phyloP scores from a whole-genome alignment of 2,329 filamentous ascomycete genomes.

The Mollisiaceae sp. region DNA sequence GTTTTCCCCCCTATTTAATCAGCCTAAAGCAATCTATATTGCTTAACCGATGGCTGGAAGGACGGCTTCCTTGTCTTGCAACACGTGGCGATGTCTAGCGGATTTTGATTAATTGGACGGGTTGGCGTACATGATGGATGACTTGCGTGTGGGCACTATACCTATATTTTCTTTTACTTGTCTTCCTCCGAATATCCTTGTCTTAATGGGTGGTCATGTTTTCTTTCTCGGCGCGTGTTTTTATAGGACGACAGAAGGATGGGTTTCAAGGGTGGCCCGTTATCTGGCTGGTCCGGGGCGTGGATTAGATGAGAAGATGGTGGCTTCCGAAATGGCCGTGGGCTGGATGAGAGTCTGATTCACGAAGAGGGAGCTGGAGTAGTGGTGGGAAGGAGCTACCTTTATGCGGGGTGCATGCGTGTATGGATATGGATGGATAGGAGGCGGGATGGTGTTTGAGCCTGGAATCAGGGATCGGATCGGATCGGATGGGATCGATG shows the following conservation, averaged over 20 bases:
- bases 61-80: conserved; percentile 2
- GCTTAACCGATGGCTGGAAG: neutral
- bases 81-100: conserved; percentile 7
- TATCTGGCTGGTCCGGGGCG: conserved; percentile 28
- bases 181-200: conserved; percentile 17
- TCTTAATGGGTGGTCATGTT: conserved; percentile 23
- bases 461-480: neutral
- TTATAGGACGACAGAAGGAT: neutral
- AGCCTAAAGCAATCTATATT: neutral
- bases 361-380: neutral
- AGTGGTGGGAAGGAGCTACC: neutral
- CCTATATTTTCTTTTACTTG: conserved; percentile 14
- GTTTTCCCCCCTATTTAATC: neutral
- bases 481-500: conserved; percentile 25
- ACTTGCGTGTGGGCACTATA: conserved; percentile 15
- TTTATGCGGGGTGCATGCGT: conserved; percentile 18
- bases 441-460: conserved; percentile 11
- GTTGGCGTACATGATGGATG: conserved; percentile 16
- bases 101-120: conserved; percentile 15
- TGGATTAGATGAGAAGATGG: conserved; percentile 3
- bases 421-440: conserved; percentile 19
- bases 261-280: conserved; percentile 5
- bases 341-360: neutral
- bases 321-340: neutral
- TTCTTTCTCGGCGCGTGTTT: conserved; percentile 7